A percentile compares a stretch with the other conserved stretches of the same genome.
phyloP scores from a whole-genome alignment of 345 rosid genomes.

The Populus tremula region DNA sequence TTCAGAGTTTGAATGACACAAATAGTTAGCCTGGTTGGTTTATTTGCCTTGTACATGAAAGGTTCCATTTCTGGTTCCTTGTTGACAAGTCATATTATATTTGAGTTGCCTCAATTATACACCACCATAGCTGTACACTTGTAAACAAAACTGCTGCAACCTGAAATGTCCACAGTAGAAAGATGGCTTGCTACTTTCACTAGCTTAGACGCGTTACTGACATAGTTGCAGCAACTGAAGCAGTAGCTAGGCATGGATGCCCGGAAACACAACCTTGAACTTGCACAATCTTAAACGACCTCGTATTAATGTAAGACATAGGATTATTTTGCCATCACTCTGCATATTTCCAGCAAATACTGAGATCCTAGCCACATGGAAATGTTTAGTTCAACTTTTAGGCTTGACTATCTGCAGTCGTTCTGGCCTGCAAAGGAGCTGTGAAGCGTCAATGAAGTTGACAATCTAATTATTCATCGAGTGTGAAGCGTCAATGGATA shows the following conservation, averaged over 20 bases:
- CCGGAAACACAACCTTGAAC: background rate
- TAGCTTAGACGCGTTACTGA: background rate
- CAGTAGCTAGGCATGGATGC: background rate
- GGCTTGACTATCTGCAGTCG: background rate
- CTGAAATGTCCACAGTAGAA: background rate
- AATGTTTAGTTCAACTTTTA: background rate
- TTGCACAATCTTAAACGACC: background rate
- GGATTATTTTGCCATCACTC: no score
- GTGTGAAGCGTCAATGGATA: no score
- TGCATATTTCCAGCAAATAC: no score
- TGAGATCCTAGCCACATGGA: no score
- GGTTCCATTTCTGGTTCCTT: background rate
- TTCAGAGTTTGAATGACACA: background rate
- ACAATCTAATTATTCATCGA: no score
- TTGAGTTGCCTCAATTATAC: no score
- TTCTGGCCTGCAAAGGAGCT: background rate
- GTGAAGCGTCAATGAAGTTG: background rate
- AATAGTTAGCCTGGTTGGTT: no score
- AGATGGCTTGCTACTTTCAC: background rate
- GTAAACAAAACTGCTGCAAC: background rate
- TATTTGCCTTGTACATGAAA: slow-evolving; percentile 7
- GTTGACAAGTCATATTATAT: no score
- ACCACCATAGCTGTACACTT: background rate
- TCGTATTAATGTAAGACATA: no score
- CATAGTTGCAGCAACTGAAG: background rate